A percentile compares a stretch with the other conserved stretches of the same genome.
Conservation (phyloP, 352 stramenopile species). For the Plasmopara halstedii region DNA sequence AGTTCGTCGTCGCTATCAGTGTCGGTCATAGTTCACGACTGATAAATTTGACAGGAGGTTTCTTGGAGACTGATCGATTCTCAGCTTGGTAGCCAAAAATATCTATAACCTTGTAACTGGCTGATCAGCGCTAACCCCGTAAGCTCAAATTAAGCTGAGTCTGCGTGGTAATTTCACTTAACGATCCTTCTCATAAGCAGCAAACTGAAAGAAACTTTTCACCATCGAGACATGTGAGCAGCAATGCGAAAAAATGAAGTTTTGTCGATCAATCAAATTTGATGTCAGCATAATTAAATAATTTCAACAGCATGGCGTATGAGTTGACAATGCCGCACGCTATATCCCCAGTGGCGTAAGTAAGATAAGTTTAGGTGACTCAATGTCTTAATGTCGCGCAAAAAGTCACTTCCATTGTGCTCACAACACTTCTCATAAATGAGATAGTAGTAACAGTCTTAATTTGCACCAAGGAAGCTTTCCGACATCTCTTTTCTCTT, state of each 20-base stretch:
- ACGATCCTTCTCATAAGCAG: no score
- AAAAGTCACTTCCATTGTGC: conserved; percentile 52
- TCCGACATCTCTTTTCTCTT: no score
- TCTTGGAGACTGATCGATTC: conserved; percentile 17
- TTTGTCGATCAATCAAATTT: conserved; percentile 49
- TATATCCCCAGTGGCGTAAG: conserved; percentile 59
- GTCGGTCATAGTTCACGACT: conserved; percentile 34
- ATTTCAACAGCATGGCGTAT: conserved; percentile 63
- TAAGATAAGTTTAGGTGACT: conserved; percentile 32
- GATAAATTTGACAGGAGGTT: conserved; percentile 5
- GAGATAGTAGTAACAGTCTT: no score
- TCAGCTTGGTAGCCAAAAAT: conserved; percentile 15
- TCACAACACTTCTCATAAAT: conserved; percentile 46
- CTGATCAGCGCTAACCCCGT: conserved; percentile 4
- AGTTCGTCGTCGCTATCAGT: conserved; percentile 86
- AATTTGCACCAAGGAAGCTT: no score
- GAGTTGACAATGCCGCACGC: conserved; percentile 65
- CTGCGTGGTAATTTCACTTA: background rate
- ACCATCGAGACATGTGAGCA: conserved; percentile 46
- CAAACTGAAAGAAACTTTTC: conserved; percentile 34
- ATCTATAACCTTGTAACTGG: background rate
- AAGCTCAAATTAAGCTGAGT: background rate
- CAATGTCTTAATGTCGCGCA: conserved; percentile 55
- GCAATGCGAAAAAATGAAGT: conserved; percentile 71
- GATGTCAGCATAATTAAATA: conserved; percentile 67